Conservation (phyloP, 768 basidiomycete genomes). For the Pleurotus djamor region DNA sequence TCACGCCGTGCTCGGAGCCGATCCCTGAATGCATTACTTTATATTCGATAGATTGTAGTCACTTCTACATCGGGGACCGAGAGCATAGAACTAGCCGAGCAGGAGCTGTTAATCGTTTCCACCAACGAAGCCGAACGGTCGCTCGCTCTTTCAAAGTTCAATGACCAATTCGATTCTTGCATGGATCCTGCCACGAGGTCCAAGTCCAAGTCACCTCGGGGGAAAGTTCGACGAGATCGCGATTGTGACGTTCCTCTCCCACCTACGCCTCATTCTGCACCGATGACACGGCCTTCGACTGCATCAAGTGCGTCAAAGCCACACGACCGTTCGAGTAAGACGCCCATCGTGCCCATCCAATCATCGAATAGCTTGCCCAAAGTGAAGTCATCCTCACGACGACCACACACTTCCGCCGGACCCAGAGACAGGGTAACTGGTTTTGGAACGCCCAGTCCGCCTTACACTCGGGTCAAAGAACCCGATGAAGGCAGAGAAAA, state of each 20-base stretch:
- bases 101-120: conserved; percentile 63
- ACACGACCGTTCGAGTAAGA: conserved; percentile 4
- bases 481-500: conserved; percentile 7
- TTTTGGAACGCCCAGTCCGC: conserved; percentile 15
- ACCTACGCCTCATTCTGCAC: conserved; percentile 39
- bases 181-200: conserved; percentile 31
- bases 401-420: conserved; percentile 78
- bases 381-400: conserved; percentile 31
- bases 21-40: neutral
- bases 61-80: conserved; percentile 61
- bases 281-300: conserved; percentile 9
- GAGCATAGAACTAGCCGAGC: conserved; percentile 66
- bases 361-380: conserved; percentile 14
- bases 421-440: conserved; percentile 52
- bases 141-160: conserved; percentile 59
- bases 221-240: conserved; percentile 29
- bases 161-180: conserved; percentile 32
- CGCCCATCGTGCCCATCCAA: neutral
- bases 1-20: conserved; percentile 9
- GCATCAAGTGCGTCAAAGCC: conserved; percentile 2
- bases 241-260: conserved; percentile 24
- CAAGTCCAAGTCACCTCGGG: conserved; percentile 58
- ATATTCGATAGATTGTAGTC: conserved; percentile 36
- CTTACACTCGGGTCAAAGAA: conserved; percentile 9
- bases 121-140: conserved; percentile 71